Conservation (phyloP, 1,284 basidiomycete genomes). For the Thelephora terrestris region DNA sequence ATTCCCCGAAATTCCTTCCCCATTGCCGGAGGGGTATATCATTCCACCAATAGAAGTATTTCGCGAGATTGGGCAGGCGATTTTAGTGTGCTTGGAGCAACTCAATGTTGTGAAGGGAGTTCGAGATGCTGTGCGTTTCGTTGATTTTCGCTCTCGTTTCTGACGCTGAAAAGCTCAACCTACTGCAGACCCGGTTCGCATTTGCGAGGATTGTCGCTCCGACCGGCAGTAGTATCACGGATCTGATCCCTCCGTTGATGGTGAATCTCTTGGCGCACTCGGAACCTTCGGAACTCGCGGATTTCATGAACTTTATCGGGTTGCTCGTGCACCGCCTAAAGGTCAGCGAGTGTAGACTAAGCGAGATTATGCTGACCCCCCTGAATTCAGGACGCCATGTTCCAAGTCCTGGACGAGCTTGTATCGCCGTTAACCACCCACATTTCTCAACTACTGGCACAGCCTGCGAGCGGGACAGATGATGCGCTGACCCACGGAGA, state of each 20-base stretch:
- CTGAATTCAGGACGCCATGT: conserved; percentile 57
- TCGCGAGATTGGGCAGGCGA: conserved; percentile 80
- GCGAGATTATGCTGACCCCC: conserved; percentile 7
- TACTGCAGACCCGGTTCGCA: conserved; percentile 76
- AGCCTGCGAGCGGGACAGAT: conserved; percentile 85
- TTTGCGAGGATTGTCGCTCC: conserved; percentile 91
- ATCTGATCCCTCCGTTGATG: conserved; percentile 82
- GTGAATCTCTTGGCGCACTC: conserved; percentile 84
- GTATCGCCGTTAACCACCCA: conserved; percentile 81
- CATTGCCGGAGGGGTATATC: conserved; percentile 55
- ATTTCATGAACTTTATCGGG: conserved; percentile 93
- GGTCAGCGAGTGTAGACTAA: conserved; percentile 34
- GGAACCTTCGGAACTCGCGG: conserved; percentile 85
- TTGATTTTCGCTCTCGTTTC: background rate
- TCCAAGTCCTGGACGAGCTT: conserved; percentile 83
- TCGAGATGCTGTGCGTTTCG: conserved; percentile 75
- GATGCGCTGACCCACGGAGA: conserved; percentile 79
- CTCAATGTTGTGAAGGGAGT: conserved; percentile 87
- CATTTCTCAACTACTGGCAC: conserved; percentile 73
- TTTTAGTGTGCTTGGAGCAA: conserved; percentile 79
- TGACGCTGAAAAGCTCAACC: conserved; percentile 1
- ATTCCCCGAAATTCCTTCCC: conserved; percentile 81
- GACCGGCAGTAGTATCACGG: conserved; percentile 75
- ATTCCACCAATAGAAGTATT: conserved; percentile 77
- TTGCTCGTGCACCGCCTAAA: conserved; percentile 89